phyloP scores from a whole-genome alignment of 768 basidiomycete species.

The Macrocybe gigantea region DNA sequence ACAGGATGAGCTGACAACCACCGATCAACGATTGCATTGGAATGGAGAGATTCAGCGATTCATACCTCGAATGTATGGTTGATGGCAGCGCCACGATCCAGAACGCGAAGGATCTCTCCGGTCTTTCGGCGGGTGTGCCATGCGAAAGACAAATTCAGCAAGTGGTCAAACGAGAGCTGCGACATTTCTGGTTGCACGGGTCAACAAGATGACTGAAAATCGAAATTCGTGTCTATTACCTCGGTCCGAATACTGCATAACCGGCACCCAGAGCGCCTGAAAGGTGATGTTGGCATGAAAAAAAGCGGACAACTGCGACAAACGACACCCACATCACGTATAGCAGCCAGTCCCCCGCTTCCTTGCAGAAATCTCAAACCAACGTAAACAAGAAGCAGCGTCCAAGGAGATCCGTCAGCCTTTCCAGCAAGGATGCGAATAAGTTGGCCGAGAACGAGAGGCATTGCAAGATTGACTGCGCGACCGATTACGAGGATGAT shows the following conservation, averaged over 20 bases:
- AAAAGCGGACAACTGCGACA: neutral
- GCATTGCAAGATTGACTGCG: conserved; percentile 67
- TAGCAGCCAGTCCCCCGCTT: conserved; percentile 65
- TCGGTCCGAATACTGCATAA: conserved; percentile 85
- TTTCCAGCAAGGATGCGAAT: conserved; percentile 49
- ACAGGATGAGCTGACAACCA: conserved; percentile 58
- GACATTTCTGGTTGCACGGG: conserved; percentile 61
- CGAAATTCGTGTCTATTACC: conserved; percentile 25
- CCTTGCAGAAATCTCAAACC: conserved; percentile 70
- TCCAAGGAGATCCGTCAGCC: conserved; percentile 52
- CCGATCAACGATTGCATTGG: conserved; percentile 3
- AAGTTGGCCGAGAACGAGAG: conserved; percentile 64
- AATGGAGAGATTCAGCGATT: neutral
- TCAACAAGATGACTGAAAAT: neutral
- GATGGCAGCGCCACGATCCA: conserved; percentile 81
- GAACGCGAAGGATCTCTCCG: conserved; percentile 77
- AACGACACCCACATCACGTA: conserved; percentile 43
- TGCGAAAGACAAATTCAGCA: conserved; percentile 80
- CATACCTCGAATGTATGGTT: conserved; percentile 71
- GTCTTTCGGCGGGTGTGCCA: conserved; percentile 83
- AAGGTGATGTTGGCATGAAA: neutral
- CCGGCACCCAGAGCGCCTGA: conserved; percentile 75
- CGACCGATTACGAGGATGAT: conserved; percentile 69
- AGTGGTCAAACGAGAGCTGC: conserved; percentile 77
- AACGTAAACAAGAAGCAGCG: conserved; percentile 63